Base-by-base conservation (phyloP, 2,329 filamentous ascomycete genomes). In the Aspergillus melleus region DNA sequence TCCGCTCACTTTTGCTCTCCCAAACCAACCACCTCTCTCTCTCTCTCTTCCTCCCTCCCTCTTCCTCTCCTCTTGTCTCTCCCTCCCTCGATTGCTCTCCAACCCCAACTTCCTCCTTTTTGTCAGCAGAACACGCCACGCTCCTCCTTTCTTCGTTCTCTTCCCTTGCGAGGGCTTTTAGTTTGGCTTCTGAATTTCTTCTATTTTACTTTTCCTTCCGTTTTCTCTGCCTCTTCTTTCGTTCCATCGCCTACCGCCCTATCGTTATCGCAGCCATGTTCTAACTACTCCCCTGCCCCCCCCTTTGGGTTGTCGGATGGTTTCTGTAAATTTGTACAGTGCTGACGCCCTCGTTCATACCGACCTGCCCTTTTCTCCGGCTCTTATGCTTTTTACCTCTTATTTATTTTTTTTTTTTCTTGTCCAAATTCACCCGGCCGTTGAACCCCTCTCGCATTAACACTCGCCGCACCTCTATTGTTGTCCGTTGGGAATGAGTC, bases 71-170 rank as follows among this genome's bases (percentile, higher is more conserved):
- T 61, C 53, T 59, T 61, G 22, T 51, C 62, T 49, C 64, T 61
- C 61, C 61, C 64, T 56, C 66, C 64, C 61, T 66, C 62, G 55
- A 61, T 61, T 30, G 49, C 62, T 49, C 64, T 61, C 61, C 32
- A 12, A 36, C 60, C 66, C 66, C 59, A 51, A 55, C 55, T 22
- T 24, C 68, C 62, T 68, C 69, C 70, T 24, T 24, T 24, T 71
- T 68, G 69, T 72, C 70, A 72, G 69, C 70, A 69, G 66, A 67
- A 54, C 65, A 63, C 65, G 64, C 65, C 65, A 63, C 65, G 52
- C 49, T 51, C 61, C 46, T 50, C 42, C 49, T 55, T 51, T 44
- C 39, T 55, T 53, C 52, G 42, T 26, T 52, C 42, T 49, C 64
- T 55, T 67, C 59, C 60, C 20, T 11, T 47, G 60, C 59, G 9